These are phyloP conservation scores for Marasmius sp. DNA, from an alignment of 1,284 basidiomycete species.

Conservation along the genomic window DNA sequence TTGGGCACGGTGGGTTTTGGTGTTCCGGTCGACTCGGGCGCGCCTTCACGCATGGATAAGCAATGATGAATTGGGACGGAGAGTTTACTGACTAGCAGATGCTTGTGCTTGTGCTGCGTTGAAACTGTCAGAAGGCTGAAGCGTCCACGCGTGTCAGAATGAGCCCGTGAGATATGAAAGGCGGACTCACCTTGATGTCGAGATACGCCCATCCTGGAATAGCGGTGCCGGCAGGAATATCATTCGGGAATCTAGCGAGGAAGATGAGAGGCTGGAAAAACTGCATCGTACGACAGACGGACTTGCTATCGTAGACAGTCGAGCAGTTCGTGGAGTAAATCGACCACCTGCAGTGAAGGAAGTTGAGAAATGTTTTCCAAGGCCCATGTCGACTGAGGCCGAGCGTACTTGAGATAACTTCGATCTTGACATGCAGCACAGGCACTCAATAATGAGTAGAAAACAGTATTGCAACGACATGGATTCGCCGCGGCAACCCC, in stretches of 20 bases:
- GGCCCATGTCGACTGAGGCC: no score
- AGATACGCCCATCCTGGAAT: constrained; percentile 31
- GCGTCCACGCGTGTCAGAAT: neutral
- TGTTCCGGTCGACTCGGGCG: constrained; percentile 8
- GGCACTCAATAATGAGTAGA: constrained; percentile 37
- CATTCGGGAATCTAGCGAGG: constrained; percentile 20
- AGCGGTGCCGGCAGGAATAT: constrained; percentile 22
- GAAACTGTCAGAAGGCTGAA: constrained; percentile 15
- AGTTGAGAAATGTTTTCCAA: neutral
- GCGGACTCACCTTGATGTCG: constrained; percentile 25
- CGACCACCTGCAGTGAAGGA: constrained; percentile 3
- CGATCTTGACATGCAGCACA: constrained; percentile 37
- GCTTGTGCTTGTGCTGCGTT: constrained; percentile 16
- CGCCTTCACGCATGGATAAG: constrained; percentile 1
- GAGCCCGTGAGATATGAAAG: constrained; percentile 22
- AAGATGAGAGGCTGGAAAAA: neutral
- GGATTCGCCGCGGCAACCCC: constrained; percentile 22
- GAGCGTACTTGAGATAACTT: constrained; percentile 10
- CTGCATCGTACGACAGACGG: neutral
- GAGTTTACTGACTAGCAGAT: constrained; percentile 11
- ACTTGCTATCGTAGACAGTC: constrained; percentile 5
- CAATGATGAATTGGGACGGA: no score
- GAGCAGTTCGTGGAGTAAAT: constrained; percentile 2
- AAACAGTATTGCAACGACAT: constrained; percentile 34
- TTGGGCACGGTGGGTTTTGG: constrained; percentile 3